Evolutionary conservation across 768 basidiomycete species (phyloP).

Genomic region (Boletus sp.): DNA sequence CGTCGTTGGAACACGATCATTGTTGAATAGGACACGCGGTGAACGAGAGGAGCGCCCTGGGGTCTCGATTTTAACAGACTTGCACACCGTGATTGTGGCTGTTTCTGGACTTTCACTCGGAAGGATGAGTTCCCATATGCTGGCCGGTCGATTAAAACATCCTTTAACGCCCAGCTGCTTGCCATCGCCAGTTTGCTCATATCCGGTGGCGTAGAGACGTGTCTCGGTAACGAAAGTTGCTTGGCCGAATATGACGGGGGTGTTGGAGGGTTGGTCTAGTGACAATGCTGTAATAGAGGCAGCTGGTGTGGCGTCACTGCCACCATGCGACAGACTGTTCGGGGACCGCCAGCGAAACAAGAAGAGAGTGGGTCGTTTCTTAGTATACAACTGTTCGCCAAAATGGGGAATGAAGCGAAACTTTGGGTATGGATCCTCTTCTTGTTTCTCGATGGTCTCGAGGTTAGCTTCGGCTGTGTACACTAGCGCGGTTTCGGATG

Average conservation of each 20-base stretch:
- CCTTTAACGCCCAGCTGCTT: slow-evolving; percentile 55
- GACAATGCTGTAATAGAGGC: slow-evolving; percentile 11
- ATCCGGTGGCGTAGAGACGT: slow-evolving; percentile 56
- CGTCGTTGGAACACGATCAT: slow-evolving; percentile 15
- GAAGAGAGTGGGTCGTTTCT: slow-evolving; percentile 51
- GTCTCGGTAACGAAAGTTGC: slow-evolving; percentile 45
- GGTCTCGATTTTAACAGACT: slow-evolving; percentile 35
- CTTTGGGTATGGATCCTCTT: slow-evolving; percentile 32
- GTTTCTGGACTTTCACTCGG: slow-evolving; percentile 1
- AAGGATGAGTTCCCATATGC: slow-evolving; percentile 52
- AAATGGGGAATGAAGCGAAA: slow-evolving; percentile 58
- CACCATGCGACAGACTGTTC: not conserved
- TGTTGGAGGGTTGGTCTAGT: slow-evolving; percentile 1
- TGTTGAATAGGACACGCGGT: slow-evolving; percentile 43
- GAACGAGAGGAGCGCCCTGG: slow-evolving; percentile 52
- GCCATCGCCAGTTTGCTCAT: slow-evolving; percentile 54
- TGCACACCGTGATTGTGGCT: slow-evolving; percentile 14
- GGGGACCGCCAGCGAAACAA: slow-evolving; percentile 45
- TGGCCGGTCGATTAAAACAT: slow-evolving; percentile 57
- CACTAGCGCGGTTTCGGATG: slow-evolving; percentile 48
- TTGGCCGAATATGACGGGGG: slow-evolving; percentile 49
- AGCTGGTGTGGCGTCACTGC: slow-evolving; percentile 8
- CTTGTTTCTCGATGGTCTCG: slow-evolving; percentile 15
- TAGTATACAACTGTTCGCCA: slow-evolving; percentile 58
- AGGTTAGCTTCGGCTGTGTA: slow-evolving; percentile 59